Evolutionary conservation across 2,329 filamentous ascomycete species (phyloP).

Genomic region (Talaromyces atroroseus): DNA sequence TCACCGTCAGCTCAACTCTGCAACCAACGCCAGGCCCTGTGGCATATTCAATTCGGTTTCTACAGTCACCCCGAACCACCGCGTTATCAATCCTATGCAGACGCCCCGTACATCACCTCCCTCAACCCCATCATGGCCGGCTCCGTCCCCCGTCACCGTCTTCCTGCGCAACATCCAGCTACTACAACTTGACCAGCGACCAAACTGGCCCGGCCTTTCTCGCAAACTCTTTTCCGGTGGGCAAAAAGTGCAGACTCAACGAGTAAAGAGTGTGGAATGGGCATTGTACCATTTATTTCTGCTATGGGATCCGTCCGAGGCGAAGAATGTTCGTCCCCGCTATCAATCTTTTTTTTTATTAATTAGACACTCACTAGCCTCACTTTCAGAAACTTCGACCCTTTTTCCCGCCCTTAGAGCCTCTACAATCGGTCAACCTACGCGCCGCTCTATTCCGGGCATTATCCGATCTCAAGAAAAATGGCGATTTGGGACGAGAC

Average conservation of each 20-base stretch:
- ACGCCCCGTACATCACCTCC: slow-evolving; percentile 23
- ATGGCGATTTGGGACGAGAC: slow-evolving; percentile 73
- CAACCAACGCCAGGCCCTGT: too few species aligned
- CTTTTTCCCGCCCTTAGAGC: slow-evolving; percentile 86
- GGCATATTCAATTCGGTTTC: neutral
- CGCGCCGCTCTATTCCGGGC: slow-evolving; percentile 75
- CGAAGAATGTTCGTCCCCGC: slow-evolving; percentile 57
- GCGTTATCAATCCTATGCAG: slow-evolving; percentile 24
- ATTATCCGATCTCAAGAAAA: slow-evolving; percentile 83
- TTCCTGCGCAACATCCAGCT: slow-evolving; percentile 82
- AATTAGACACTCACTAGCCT: neutral
- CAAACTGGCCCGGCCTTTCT: slow-evolving; percentile 76
- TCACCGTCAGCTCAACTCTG: too few species aligned
- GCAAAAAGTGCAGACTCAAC: slow-evolving; percentile 70
- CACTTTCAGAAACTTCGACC: slow-evolving; percentile 70
- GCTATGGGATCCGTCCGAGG: slow-evolving; percentile 73
- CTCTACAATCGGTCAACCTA: slow-evolving; percentile 84
- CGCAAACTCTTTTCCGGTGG: slow-evolving; percentile 64
- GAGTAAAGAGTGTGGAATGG: slow-evolving; percentile 83
- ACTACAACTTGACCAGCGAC: slow-evolving; percentile 67
- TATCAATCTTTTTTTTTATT: neutral
- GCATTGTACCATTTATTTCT: slow-evolving; percentile 80
- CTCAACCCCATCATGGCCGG: slow-evolving; percentile 27
- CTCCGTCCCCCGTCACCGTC: slow-evolving; percentile 53
- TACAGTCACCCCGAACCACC: neutral